phyloP scores from a whole-genome alignment of 148 eudicot species.

The Drosera capensis region DNA sequence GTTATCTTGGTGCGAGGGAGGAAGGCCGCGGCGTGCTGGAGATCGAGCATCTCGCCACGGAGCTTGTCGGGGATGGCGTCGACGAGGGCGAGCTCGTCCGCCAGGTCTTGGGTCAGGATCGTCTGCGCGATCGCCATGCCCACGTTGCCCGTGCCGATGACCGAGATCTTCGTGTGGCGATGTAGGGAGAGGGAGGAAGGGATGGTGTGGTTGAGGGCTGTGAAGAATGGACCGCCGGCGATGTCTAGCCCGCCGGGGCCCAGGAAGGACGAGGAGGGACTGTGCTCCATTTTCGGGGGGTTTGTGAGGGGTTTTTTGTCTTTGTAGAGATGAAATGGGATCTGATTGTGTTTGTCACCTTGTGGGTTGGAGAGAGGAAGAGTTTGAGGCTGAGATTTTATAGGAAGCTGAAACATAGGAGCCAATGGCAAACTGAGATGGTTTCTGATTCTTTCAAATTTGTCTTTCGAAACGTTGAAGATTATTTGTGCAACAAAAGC shows the following conservation, averaged over 20 bases:
- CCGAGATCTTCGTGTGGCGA: conserved; percentile 62
- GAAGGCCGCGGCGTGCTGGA: conserved; percentile 92
- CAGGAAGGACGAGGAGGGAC: conserved; percentile 26
- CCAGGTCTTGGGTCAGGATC: conserved; percentile 73
- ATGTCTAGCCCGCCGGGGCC: conserved; percentile 52
- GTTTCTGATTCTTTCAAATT: no score
- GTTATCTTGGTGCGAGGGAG: conserved; percentile 71
- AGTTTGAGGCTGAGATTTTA: no score
- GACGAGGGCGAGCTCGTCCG: conserved; percentile 62
- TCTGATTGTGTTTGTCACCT: no score
- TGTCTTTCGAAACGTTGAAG: no score
- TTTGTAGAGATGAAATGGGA: no score
- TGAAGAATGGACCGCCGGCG: conserved; percentile 45
- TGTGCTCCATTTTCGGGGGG: conserved; percentile 34
- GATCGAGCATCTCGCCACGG: conserved; percentile 79
- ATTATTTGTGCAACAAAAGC: no score
- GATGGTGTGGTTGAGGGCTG: conserved; percentile 29
- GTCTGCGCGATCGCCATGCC: conserved; percentile 97
- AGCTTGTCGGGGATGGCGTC: conserved; percentile 73
- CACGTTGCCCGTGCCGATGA: conserved; percentile 79
- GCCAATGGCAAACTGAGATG: no score
- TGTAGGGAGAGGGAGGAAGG: conserved; percentile 45
- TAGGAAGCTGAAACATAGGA: no score
- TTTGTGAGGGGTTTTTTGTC: no score
- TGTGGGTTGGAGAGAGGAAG: no score